Percentiles rank a stretch among this genome's conserved stretches.
Conservation (phyloP, 306 rosid genomes). For the Ziziphus jujuba region DNA sequence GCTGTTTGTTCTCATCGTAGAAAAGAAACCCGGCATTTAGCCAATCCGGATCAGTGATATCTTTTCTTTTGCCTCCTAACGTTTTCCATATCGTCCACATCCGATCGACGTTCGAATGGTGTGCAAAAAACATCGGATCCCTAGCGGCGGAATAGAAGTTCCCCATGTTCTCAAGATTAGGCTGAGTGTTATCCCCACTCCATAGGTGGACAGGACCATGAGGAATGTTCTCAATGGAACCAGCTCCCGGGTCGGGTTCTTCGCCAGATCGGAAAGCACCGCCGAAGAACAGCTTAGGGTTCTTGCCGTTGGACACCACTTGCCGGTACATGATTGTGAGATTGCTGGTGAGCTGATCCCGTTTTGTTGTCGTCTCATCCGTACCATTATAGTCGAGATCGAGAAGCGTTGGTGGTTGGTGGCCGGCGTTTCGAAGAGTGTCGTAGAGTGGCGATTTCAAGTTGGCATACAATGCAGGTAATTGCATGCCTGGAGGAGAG, state of each 20-base stretch:
- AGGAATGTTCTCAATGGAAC: constrained; percentile 56
- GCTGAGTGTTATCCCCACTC: constrained; percentile 50
- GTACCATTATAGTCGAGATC: constrained; percentile 38
- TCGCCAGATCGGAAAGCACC: constrained; percentile 57
- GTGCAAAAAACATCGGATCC: constrained; percentile 69
- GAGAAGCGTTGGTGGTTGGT: constrained; percentile 50
- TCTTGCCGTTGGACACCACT: constrained; percentile 58
- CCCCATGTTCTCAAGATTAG: constrained; percentile 72
- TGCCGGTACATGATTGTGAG: constrained; percentile 64
- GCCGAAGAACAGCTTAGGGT: constrained; percentile 54
- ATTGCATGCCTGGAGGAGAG: constrained; percentile 52
- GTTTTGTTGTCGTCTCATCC: neutral
- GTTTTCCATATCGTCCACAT: constrained; percentile 73
- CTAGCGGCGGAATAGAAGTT: constrained; percentile 67
- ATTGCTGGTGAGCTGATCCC: constrained; percentile 30
- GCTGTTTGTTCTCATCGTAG: constrained; percentile 65
- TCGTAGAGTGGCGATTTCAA: constrained; percentile 52
- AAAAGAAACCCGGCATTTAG: constrained; percentile 63
- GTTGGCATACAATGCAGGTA: constrained; percentile 44
- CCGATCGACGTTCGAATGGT: constrained; percentile 72
- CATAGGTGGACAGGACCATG: constrained; percentile 64
- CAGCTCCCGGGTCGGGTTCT: constrained; percentile 49
- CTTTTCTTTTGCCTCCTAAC: constrained; percentile 45
- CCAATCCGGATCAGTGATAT: constrained; percentile 55
- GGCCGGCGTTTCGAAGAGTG: constrained; percentile 31